Conservation (phyloP, 495 filamentous ascomycete species). For the Acidomyces sp. region DNA sequence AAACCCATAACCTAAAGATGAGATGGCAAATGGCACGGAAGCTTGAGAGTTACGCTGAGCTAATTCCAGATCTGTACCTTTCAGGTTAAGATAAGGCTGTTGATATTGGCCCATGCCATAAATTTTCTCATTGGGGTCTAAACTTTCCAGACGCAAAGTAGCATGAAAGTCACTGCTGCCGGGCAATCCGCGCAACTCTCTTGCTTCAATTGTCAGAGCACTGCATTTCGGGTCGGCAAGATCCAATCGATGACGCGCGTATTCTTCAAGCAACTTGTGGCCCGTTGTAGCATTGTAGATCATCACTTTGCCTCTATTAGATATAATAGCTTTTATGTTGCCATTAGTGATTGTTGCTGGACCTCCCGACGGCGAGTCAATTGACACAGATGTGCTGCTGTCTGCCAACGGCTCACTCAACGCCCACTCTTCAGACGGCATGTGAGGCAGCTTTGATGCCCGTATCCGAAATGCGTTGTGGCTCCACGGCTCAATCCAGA, state of each 20-base stretch:
- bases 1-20: slow-evolving; percentile 42
- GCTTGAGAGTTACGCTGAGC: slow-evolving; percentile 51
- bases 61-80: slow-evolving; percentile 43
- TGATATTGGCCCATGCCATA: slow-evolving; percentile 55
- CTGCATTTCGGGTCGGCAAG: slow-evolving; percentile 42
- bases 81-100: slow-evolving; percentile 42
- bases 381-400: slow-evolving; percentile 8
- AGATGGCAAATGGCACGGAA: slow-evolving; percentile 43
- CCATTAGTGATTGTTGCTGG: slow-evolving; percentile 37
- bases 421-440: slow-evolving; percentile 43
- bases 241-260: slow-evolving; percentile 39
- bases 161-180: slow-evolving; percentile 38
- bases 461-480: slow-evolving; percentile 36
- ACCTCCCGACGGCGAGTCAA: slow-evolving; percentile 21
- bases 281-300: slow-evolving; percentile 33
- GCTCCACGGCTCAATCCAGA: slow-evolving; percentile 33
- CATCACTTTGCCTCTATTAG: slow-evolving; percentile 30
- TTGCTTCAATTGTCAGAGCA: slow-evolving; percentile 39
- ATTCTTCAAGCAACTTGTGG: slow-evolving; percentile 42
- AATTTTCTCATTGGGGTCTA: slow-evolving; percentile 39
- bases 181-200: slow-evolving; percentile 40
- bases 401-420: slow-evolving; percentile 24
- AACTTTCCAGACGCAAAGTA: slow-evolving; percentile 40
- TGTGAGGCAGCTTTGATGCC: slow-evolving; percentile 34
- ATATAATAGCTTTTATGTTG: slow-evolving; percentile 38